Percentiles rank a stretch among this genome's conserved stretches.
phyloP scores from a whole-genome alignment of 345 rosid species.

The Microcos paniculata region DNA sequence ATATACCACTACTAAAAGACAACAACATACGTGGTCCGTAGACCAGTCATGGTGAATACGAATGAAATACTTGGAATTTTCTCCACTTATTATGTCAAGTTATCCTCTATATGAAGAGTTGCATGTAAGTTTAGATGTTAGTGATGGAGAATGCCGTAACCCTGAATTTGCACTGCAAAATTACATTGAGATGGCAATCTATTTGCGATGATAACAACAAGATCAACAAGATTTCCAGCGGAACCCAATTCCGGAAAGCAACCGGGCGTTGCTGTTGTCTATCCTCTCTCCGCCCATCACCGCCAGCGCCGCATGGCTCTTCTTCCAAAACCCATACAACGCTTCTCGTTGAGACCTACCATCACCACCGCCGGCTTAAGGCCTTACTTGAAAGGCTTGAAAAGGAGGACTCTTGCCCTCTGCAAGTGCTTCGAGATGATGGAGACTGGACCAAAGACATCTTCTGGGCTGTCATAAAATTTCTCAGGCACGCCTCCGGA shows the following conservation, averaged over 20 bases:
- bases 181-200: slow-evolving; percentile 18
- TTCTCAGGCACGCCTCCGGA: slow-evolving; percentile 50
- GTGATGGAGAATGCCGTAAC: slow-evolving; percentile 12
- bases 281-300: slow-evolving; percentile 17
- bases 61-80: no score
- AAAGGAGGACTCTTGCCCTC: slow-evolving; percentile 40
- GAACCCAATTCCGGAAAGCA: slow-evolving; percentile 26
- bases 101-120: not conserved
- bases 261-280: slow-evolving; percentile 8
- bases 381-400: slow-evolving; percentile 39
- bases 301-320: slow-evolving; percentile 6
- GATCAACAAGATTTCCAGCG: slow-evolving; percentile 3
- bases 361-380: slow-evolving; percentile 41
- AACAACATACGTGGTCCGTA: no score
- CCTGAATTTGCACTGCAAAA: slow-evolving; percentile 14
- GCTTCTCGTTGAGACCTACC: slow-evolving; percentile 41
- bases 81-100: no score
- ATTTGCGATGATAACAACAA: not conserved
- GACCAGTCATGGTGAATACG: no score
- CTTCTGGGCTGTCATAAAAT: slow-evolving; percentile 59
- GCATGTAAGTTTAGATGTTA: not conserved
- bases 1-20: no score
- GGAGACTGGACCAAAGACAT: slow-evolving; percentile 65
- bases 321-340: slow-evolving; percentile 34
- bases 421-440: slow-evolving; percentile 50